A percentile compares a stretch with the other conserved stretches of the same genome.
phyloP scores from a whole-genome alignment of 2,329 filamentous ascomycete species.

The Tolypocladium inflatum region DNA sequence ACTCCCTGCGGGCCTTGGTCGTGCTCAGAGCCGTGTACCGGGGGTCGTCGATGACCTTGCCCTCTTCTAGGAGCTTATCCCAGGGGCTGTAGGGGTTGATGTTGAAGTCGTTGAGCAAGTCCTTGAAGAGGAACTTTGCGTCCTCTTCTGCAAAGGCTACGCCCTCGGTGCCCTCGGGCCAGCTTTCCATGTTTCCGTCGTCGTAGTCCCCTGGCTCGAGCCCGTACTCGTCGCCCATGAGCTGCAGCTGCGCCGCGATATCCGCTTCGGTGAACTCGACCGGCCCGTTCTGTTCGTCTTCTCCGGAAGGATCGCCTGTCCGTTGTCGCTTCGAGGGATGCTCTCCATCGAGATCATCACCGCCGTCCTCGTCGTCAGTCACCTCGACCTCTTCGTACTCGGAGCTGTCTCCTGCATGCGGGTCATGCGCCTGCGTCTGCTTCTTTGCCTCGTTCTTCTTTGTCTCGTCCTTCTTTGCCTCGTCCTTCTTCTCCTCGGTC shows the following conservation, averaged over 20 bases:
- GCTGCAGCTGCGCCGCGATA: constrained; percentile 82
- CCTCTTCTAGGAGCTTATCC: constrained; percentile 81
- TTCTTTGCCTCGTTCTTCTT: neutral
- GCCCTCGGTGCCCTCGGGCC: constrained; percentile 64
- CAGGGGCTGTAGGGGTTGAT: constrained; percentile 86
- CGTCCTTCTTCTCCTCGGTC: neutral
- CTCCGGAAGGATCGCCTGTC: constrained; percentile 43
- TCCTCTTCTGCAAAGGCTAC: constrained; percentile 66
- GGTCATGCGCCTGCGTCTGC: constrained; percentile 18
- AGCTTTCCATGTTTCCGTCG: constrained; percentile 49
- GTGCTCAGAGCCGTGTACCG: constrained; percentile 78
- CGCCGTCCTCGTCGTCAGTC: constrained; percentile 38
- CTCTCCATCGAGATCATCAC: constrained; percentile 29
- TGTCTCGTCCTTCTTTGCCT: neutral
- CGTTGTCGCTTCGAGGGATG: constrained; percentile 53
- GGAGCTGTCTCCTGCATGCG: constrained; percentile 43
- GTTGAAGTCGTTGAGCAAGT: constrained; percentile 71
- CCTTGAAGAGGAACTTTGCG: constrained; percentile 68
- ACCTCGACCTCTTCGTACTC: constrained; percentile 69
- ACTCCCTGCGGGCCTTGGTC: constrained; percentile 72
- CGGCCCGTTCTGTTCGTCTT: constrained; percentile 34
- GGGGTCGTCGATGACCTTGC: constrained; percentile 71
- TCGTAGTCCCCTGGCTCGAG: constrained; percentile 70
- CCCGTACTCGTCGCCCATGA: constrained; percentile 80
- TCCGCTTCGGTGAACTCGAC: constrained; percentile 91